phyloP scores from a whole-genome alignment of 2,329 filamentous ascomycete genomes.

The Colletotrichum plurivorum region DNA sequence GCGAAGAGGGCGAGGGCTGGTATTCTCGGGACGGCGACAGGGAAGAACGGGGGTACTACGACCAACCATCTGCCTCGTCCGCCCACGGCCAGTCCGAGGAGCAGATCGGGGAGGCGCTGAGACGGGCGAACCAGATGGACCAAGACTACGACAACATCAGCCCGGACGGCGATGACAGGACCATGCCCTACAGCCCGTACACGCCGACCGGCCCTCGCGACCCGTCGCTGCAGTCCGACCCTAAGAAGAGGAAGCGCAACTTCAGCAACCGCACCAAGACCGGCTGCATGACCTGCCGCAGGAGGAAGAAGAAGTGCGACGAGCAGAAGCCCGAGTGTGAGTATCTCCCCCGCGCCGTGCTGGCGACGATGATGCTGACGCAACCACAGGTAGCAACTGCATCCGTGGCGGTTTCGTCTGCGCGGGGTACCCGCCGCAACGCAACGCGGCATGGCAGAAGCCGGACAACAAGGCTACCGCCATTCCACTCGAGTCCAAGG shows the following conservation, averaged over 20 bases:
- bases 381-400: conserved; percentile 83
- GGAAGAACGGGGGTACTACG: conserved; percentile 62
- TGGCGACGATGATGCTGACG: conserved; percentile 28
- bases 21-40: conserved; percentile 61
- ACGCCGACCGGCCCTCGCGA: conserved; percentile 58
- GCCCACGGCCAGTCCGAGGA: conserved; percentile 65
- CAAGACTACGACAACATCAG: conserved; percentile 67
- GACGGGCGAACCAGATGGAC: conserved; percentile 62
- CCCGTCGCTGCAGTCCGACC: conserved; percentile 68
- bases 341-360: conserved; percentile 50
- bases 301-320: conserved; percentile 98
- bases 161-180: conserved; percentile 67
- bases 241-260: conserved; percentile 81
- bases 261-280: conserved; percentile 98
- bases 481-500: conserved; percentile 88
- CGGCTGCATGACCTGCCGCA: conserved; percentile 91
- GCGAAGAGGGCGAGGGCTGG: conserved; percentile 65
- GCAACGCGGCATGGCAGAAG: conserved; percentile 81
- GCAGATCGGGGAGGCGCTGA: conserved; percentile 60
- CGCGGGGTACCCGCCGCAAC: conserved; percentile 88
- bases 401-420: conserved; percentile 91
- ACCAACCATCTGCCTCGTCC: conserved; percentile 61
- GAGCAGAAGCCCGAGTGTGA: conserved; percentile 93
- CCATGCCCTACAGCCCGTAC: conserved; percentile 58
- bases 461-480: conserved; percentile 77